These are phyloP conservation scores for Colletotrichum navitas DNA, from an alignment of 2,329 filamentous ascomycete genomes.

Conservation along the genomic window DNA sequence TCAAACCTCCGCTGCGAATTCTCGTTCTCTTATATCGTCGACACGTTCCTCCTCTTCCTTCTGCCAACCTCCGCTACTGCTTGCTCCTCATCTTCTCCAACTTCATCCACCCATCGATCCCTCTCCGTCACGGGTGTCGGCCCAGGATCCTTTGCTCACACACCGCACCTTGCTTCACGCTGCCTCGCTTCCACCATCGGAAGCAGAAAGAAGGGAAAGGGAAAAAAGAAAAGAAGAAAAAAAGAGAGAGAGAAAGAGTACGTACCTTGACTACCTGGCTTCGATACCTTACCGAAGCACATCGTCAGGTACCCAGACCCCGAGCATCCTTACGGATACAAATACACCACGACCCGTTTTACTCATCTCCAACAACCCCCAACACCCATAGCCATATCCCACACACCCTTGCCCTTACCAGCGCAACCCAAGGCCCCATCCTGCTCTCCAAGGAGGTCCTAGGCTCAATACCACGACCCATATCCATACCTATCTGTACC, in stretches of 20 bases:
- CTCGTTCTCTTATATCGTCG: not conserved
- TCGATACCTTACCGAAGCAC: constrained; percentile 14
- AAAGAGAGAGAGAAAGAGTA: constrained; percentile 9
- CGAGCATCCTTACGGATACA: constrained; percentile 15
- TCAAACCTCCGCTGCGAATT: constrained; percentile 6
- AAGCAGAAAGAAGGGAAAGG: not conserved
- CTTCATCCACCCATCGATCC: not conserved
- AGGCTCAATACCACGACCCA: constrained; percentile 25
- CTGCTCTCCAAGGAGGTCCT: constrained; percentile 32
- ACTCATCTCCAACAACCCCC: constrained; percentile 24
- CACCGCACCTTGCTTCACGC: not conserved
- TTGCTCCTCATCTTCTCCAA: constrained; percentile 13
- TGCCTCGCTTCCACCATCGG: not conserved
- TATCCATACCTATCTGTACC: constrained; percentile 7
- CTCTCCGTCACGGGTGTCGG: not conserved
- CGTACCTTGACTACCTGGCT: constrained; percentile 34
- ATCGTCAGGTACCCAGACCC: constrained; percentile 33
- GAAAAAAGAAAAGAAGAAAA: not conserved
- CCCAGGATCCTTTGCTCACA: not conserved
- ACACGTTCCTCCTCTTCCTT: not conserved
- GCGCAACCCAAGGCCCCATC: constrained; percentile 29
- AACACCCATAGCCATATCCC: constrained; percentile 35
- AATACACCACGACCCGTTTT: constrained; percentile 19
- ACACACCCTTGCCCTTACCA: constrained; percentile 18
- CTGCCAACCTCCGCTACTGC: too few species aligned